These are phyloP conservation scores for Funneliformis caledonium DNA, from an alignment of 371 early-diverging fungal genomes.

Conservation along the genomic window DNA sequence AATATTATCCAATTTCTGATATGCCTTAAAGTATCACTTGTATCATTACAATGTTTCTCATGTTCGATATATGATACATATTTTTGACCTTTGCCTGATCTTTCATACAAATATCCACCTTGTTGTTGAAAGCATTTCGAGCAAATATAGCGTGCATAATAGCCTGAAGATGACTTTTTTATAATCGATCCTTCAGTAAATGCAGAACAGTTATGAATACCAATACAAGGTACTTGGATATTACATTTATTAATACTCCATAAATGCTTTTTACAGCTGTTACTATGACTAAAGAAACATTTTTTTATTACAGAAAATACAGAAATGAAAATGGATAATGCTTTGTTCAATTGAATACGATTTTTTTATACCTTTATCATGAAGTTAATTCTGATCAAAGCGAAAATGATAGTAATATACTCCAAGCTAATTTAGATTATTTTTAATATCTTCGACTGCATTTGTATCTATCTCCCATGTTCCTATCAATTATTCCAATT, in stretches of 20 bases:
- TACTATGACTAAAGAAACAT: neutral
- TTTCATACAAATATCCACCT: slow-evolving; percentile 21
- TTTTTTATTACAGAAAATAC: slow-evolving; percentile 10
- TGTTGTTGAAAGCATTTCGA: slow-evolving; percentile 18
- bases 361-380: neutral
- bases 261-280: slow-evolving; percentile 8
- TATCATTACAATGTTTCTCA: slow-evolving; percentile 26
- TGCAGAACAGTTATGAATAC: neutral
- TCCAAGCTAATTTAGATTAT: neutral
- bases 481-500: neutral
- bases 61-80: neutral
- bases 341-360: neutral
- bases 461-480: slow-evolving; percentile 26
- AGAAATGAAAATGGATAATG: neutral
- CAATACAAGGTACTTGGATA: slow-evolving; percentile 29
- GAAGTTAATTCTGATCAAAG: slow-evolving; percentile 30
- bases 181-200: neutral
- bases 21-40: neutral
- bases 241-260: neutral
- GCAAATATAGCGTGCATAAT: slow-evolving; percentile 9
- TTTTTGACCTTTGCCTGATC: neutral
- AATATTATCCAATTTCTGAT: neutral
- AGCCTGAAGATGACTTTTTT: slow-evolving; percentile 10
- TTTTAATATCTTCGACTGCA: neutral
- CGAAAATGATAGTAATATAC: slow-evolving; percentile 1